Evolutionary conservation across 129 eudicot genomes (phyloP), one percentile per base, ranked within the genome.

Genomic region (Artemisia annua): DNA sequence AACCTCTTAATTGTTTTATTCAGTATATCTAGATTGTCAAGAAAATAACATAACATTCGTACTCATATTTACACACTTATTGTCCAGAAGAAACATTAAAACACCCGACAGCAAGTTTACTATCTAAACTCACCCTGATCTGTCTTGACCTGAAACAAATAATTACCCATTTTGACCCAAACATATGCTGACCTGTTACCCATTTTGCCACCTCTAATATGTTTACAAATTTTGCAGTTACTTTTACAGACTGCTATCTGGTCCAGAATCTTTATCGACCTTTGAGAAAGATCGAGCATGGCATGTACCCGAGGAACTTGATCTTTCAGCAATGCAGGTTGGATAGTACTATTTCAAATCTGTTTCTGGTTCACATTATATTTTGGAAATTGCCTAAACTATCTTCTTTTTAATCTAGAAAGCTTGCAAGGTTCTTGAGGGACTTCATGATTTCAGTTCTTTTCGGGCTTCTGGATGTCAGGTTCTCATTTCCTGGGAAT

Each of bases 231-330:
- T 73, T 9, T 83, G 39, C 65, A 94, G 99, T 85, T 95, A 95
- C 79, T 91, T 83, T 79, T 95, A 95, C 56, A 82, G 96, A 50
- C 67, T 95, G 80, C 80, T 88, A 66, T 79, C 88, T 22, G 96
- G 96, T 48, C 90, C 95, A 18, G 96, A 88, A 60, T 64, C 69
- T 66, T 53, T 91, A 83, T 88, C 99, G 11, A 76, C 75, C 39
- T 95, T 95, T 71, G 99, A 91, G 83, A 90, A 89, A 79, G 96
- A 78, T 77, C 86, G 96, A 61, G 96, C 94, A 75, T 95, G 99
- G 99, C 99, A 95, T 91, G 88, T 95, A 51, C 82, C 89, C 7
- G 91, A 90, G 84, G 94, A 85, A 28, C 82, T 95, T 43, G 84
- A 90, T 78, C 84, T 95, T 73, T 51, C 50, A 32, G 79, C 89